A percentile compares a stretch with the other conserved stretches of the same genome.
These are phyloP conservation scores for Bjerkandera adusta DNA, from an alignment of 1,284 basidiomycete genomes.

Conservation along the genomic window DNA sequence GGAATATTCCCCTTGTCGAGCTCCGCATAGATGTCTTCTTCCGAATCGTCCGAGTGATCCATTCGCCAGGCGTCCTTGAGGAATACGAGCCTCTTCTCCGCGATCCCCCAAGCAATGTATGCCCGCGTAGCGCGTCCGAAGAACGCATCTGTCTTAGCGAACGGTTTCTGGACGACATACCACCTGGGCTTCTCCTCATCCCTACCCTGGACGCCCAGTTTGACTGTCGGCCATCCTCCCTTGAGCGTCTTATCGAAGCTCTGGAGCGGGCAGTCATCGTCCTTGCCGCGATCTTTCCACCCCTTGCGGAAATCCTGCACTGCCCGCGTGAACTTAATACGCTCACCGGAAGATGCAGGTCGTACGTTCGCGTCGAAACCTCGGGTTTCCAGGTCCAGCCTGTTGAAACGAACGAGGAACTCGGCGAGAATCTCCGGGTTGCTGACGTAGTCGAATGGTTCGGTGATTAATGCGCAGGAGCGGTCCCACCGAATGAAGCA, in stretches of 20 bases:
- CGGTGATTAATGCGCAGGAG: constrained; percentile 19
- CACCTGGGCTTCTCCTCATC: no score
- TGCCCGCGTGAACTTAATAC: background rate
- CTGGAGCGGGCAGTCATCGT: background rate
- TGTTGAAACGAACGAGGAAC: constrained; percentile 9
- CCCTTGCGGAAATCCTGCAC: background rate
- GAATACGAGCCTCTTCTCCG: constrained; percentile 9
- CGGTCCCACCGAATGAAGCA: constrained; percentile 26
- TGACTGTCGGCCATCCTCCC: background rate
- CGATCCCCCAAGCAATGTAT: constrained; percentile 11
- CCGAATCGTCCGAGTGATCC: background rate
- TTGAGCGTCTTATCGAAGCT: background rate
- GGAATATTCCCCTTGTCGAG: constrained; percentile 6
- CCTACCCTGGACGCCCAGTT: background rate
- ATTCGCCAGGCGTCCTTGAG: constrained; percentile 15
- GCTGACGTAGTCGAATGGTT: constrained; percentile 17
- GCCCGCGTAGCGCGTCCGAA: constrained; percentile 10
- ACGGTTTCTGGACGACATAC: constrained; percentile 8
- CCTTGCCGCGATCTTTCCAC: background rate
- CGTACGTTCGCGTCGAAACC: constrained; percentile 9
- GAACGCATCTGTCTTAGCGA: background rate
- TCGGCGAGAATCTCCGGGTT: constrained; percentile 11
- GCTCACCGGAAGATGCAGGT: constrained; percentile 1
- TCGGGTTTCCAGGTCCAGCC: constrained; percentile 2
- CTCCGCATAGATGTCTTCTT: constrained; percentile 6